Base-by-base conservation (phyloP, 176 grass and related monocot genomes). In the Paspalum vaginatum region DNA sequence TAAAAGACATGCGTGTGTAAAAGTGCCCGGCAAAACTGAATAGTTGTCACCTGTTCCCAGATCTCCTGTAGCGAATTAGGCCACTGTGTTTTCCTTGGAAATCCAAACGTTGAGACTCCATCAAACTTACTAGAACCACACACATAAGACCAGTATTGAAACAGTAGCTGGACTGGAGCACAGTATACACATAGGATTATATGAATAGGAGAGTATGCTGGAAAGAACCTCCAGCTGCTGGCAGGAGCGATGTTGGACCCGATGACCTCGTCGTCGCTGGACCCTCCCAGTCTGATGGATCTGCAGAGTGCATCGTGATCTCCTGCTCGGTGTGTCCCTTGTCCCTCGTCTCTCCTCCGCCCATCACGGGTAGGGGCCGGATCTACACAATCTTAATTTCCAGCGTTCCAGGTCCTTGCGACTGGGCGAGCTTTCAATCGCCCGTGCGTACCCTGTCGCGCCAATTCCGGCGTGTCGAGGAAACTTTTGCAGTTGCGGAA, bases 281-380 rank as follows among this genome's bases (percentile, higher is more conserved):
- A 81, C 70, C 43, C 51, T 45, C 70, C 68, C n/a, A 72, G 4
- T 72, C 45, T 65, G 18, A 52, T 58, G 3, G 47, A 15, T 38
- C 47, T 16, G 64, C 26, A 41, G 43, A 4, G 45, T 1, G 46
- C 55, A 50, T 15, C 18, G 70, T 71, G 74, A 51, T 42, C 53
- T 61, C 32, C 32, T 70, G 67, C 65, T 56, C 68, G 7, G 41
- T 4, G 5, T 67, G 68, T 81, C 82, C 38, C 63, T 38, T 62
- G 43, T 17, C 6, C 75, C 17, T 17, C 8, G 9, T 6, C 56
- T 24, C 38, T 73, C 40, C 76, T 45, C 39, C 11, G 57, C 14
- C 45, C 61, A 27, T 61, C 76, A 26, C 16, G 47, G 57, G 81
- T 50, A 81, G 87, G 81, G 87, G 61, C 87, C 55, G 76, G 16